These are phyloP conservation scores for Cladophialophora exuberans DNA, from an alignment of 2,329 filamentous ascomycete species.

Conservation along the genomic window DNA sequence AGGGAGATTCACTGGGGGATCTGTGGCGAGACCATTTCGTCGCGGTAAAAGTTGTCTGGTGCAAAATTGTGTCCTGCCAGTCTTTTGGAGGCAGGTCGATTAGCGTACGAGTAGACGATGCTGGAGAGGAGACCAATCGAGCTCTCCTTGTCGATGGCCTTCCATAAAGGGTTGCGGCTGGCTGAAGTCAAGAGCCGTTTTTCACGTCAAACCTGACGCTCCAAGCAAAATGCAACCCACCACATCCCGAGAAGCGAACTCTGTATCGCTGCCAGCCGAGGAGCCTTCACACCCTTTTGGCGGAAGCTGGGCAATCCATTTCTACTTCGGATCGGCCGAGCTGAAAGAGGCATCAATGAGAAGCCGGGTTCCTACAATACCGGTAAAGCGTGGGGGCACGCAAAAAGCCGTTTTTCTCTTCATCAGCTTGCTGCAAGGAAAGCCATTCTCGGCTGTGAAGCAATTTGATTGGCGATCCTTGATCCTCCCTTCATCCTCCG, in stretches of 20 bases:
- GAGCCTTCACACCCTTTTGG: not conserved
- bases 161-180: not conserved
- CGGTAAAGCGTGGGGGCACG: slow-evolving; percentile 6
- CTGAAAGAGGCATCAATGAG: slow-evolving; percentile 2
- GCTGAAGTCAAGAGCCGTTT: slow-evolving; percentile 5
- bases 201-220: slow-evolving; percentile 12
- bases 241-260: too few species aligned
- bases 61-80: too few species aligned
- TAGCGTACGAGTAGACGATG: too few species aligned
- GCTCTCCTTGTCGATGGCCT: not conserved
- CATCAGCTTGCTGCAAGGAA: not conserved
- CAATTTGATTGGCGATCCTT: not conserved
- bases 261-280: too few species aligned
- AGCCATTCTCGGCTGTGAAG: not conserved
- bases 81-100: too few species aligned
- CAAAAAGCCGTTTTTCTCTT: not conserved
- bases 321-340: not conserved
- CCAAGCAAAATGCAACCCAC: too few species aligned
- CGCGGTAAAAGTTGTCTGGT: too few species aligned
- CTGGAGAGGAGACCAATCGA: too few species aligned
- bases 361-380: not conserved
- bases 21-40: too few species aligned
- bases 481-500: not conserved
- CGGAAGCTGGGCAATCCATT: not conserved
- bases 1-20: too few species aligned